phyloP scores from a whole-genome alignment of 495 filamentous ascomycete species.

The Annulohypoxylon moriforme region DNA sequence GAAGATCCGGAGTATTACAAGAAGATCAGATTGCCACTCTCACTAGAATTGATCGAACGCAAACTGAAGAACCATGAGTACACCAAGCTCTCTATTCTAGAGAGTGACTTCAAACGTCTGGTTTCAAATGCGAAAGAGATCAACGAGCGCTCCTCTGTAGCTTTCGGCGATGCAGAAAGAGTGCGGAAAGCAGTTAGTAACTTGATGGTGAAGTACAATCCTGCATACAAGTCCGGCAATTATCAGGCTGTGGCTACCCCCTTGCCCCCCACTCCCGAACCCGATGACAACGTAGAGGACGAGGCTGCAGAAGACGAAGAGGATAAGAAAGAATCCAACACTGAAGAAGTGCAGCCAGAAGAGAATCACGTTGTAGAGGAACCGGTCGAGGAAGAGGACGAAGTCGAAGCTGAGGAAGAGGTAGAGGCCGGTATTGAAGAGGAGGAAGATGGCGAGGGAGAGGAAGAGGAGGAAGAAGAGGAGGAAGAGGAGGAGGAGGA shows the following conservation, averaged over 20 bases:
- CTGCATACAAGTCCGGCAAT: slow-evolving; percentile 70
- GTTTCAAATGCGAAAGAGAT: slow-evolving; percentile 79
- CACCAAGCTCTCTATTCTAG: slow-evolving; percentile 68
- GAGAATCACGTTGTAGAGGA: slow-evolving; percentile 46
- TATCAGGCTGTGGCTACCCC: slow-evolving; percentile 74
- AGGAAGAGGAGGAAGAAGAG: slow-evolving; percentile 27
- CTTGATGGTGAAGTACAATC: slow-evolving; percentile 79
- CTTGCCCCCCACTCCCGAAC: slow-evolving; percentile 60
- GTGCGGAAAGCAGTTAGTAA: slow-evolving; percentile 79
- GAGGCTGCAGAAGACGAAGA: slow-evolving; percentile 49
- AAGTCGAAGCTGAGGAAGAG: slow-evolving; percentile 47
- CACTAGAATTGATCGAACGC: slow-evolving; percentile 77
- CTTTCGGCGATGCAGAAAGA: slow-evolving; percentile 80
- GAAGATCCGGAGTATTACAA: slow-evolving; percentile 78
- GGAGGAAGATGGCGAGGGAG: slow-evolving; percentile 41
- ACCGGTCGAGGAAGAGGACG: slow-evolving; percentile 30
- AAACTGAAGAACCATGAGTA: slow-evolving; percentile 74
- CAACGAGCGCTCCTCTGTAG: slow-evolving; percentile 70
- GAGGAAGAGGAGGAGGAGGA: slow-evolving; percentile 38
- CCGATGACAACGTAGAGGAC: slow-evolving; percentile 42
- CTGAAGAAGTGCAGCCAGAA: slow-evolving; percentile 19
- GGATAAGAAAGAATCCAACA: slow-evolving; percentile 26
- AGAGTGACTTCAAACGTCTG: slow-evolving; percentile 81
- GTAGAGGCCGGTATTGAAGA: slow-evolving; percentile 51
- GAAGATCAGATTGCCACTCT: slow-evolving; percentile 76